phyloP scores from a whole-genome alignment of 176 grass and related monocot genomes.

The Rhipidocladum racemiflorum region DNA sequence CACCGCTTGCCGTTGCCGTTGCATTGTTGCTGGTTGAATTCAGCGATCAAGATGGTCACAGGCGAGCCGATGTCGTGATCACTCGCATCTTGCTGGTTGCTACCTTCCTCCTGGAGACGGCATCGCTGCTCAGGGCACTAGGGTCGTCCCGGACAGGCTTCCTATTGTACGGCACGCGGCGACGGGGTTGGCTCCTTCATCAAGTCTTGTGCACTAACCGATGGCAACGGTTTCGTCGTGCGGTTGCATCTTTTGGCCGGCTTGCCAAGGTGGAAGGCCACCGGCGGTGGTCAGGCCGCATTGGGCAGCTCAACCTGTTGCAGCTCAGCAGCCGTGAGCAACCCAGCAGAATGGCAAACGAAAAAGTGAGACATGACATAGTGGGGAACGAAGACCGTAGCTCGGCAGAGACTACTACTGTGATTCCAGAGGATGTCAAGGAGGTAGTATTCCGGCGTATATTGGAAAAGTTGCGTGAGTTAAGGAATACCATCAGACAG shows the following conservation, averaged over 20 bases:
- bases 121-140: constrained; percentile 7
- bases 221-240: neutral
- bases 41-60: neutral
- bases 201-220: neutral
- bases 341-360: neutral
- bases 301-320: neutral
- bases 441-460: neutral
- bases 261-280: neutral
- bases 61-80: constrained; percentile 27
- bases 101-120: constrained; percentile 25
- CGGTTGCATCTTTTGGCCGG: neutral
- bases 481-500: no score
- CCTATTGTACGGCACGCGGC: neutral
- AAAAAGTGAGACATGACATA: neutral
- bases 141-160: constrained; percentile 17
- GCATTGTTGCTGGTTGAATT: neutral
- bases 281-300: neutral
- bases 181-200: neutral
- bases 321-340: neutral
- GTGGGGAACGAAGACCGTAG: neutral
- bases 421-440: neutral
- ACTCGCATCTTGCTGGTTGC: constrained; percentile 33
- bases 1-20: neutral
- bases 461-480: neutral
- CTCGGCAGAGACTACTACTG: no score